phyloP scores from a whole-genome alignment of 805 yeast species.

The Candida sphagnicola region DNA sequence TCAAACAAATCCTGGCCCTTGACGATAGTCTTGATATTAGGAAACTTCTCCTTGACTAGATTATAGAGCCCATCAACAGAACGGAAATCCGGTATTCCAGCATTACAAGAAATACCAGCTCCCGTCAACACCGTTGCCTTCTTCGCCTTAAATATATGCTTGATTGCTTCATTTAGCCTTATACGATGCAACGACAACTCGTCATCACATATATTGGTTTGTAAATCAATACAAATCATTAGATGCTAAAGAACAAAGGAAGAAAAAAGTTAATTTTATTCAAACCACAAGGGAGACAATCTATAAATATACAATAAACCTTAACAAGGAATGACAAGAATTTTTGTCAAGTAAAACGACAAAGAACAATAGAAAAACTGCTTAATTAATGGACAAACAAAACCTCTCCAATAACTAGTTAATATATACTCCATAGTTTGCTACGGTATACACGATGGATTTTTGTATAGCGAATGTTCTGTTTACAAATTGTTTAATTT shows the following conservation, averaged over 20 bases:
- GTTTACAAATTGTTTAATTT: not conserved
- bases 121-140: conserved; percentile 78
- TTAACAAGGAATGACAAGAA: too few relatives aligned
- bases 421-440: too few relatives aligned
- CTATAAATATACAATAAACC: too few relatives aligned
- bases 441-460: too few relatives aligned
- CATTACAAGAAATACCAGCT: conserved; percentile 95
- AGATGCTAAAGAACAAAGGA: too few relatives aligned
- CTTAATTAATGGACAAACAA: too few relatives aligned
- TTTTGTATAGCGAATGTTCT: too few relatives aligned
- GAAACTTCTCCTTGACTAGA: conserved; percentile 59
- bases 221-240: conserved; percentile 30
- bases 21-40: conserved; percentile 46
- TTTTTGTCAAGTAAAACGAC: too few relatives aligned
- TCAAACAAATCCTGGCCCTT: conserved; percentile 93
- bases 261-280: too few relatives aligned
- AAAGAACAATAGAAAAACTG: too few relatives aligned
- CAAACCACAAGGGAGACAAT: too few relatives aligned
- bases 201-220: conserved; percentile 9
- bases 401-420: too few relatives aligned
- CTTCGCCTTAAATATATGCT: conserved; percentile 47
- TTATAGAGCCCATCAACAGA: conserved; percentile 81
- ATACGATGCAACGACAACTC: conserved; percentile 28
- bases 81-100: conserved; percentile 95
- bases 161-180: conserved; percentile 35